Evolutionary conservation across 2,329 filamentous ascomycete species (phyloP).

Genomic region (Beauveria australis): DNA sequence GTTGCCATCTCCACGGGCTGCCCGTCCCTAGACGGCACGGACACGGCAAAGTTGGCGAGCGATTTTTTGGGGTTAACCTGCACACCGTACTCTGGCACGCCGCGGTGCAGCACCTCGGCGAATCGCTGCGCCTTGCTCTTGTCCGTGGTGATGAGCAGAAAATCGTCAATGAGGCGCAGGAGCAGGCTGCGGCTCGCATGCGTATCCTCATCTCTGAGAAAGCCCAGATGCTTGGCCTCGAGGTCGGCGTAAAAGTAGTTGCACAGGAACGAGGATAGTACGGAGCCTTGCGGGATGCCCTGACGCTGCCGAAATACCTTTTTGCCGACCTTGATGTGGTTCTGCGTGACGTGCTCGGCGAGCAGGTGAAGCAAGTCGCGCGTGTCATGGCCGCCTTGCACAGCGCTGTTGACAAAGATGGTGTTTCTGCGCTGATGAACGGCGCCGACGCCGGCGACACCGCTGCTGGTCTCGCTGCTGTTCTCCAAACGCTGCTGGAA

Average conservation of each 20-base stretch:
- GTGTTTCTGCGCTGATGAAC: slow-evolving; percentile 49
- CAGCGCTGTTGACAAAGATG: slow-evolving; percentile 66
- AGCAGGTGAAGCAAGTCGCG: slow-evolving; percentile 61
- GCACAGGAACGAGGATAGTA: slow-evolving; percentile 79
- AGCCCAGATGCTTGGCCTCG: slow-evolving; percentile 60
- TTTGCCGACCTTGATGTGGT: slow-evolving; percentile 82
- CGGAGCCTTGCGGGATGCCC: slow-evolving; percentile 89
- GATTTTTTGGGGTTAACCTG: slow-evolving; percentile 70
- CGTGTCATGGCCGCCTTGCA: slow-evolving; percentile 48
- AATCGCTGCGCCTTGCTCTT: slow-evolving; percentile 60
- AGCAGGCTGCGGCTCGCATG: slow-evolving; percentile 45
- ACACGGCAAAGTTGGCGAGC: slow-evolving; percentile 71
- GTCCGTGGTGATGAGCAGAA: slow-evolving; percentile 75
- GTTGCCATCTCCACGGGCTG: slow-evolving; percentile 33
- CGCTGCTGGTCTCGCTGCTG: not conserved
- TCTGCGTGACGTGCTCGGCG: slow-evolving; percentile 70
- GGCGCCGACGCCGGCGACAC: slow-evolving; percentile 20
- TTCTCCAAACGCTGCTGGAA: slow-evolving; percentile 38
- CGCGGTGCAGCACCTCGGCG: slow-evolving; percentile 69
- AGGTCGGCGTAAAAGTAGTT: slow-evolving; percentile 94
- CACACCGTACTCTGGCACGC: slow-evolving; percentile 73
- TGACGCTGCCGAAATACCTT: slow-evolving; percentile 78
- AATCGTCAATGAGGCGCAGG: slow-evolving; percentile 84
- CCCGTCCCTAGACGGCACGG: slow-evolving; percentile 30
- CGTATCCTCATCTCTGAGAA: slow-evolving; percentile 36